Base-by-base conservation (phyloP, 2,329 filamentous ascomycete species). In the Botrytis cinerea region DNA sequence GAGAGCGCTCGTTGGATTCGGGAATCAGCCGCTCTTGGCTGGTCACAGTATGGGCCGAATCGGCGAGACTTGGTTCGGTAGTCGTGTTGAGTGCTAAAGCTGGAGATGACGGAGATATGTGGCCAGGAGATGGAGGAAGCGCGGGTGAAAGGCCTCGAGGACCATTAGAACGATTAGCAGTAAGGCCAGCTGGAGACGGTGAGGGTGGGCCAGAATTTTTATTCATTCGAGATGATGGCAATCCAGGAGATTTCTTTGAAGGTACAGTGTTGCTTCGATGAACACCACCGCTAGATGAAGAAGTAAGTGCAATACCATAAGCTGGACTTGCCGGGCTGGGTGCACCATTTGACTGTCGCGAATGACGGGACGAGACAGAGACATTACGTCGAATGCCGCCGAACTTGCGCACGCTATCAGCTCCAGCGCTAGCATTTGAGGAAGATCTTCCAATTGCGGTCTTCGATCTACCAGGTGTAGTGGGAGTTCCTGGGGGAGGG, bases 201-300 rank as follows among this genome's bases (percentile, higher is more conserved):
- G 85, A 83, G 22, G 84, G 84, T 32, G 88, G 83, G 46, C 87
- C 85, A 7, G 87, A 85, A 54, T 86, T 83, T 78, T 86, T 87
- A 46, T 88, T 87, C 78, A 94, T 92, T n/a, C 92, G 88, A 9
- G 88, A 87, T 2, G 90, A 87, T 59, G 89, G 85, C 61, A 95
- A 82, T 14, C 89, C 90, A 12, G 94, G 93, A 0, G 94, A 96
- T 81, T 92, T 92, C 81, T 97, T 97, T 0, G 95, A 96, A 0
- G 96, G 96, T 22, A 98, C 87, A 4, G 96, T 99, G 81, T 98
- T 98, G 83, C 95, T 98, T 77, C 91, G 85, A 79, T 91, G 88
- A n/a, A 93, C 86, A 62, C 89, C 88, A 60, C 85, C 84, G 46
- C 83, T 83, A 73, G 90, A 81, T 25, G 86, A 85, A 63, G 89